Conservation (phyloP, 176 grass and related monocot species). For the Zoysia japonica region DNA sequence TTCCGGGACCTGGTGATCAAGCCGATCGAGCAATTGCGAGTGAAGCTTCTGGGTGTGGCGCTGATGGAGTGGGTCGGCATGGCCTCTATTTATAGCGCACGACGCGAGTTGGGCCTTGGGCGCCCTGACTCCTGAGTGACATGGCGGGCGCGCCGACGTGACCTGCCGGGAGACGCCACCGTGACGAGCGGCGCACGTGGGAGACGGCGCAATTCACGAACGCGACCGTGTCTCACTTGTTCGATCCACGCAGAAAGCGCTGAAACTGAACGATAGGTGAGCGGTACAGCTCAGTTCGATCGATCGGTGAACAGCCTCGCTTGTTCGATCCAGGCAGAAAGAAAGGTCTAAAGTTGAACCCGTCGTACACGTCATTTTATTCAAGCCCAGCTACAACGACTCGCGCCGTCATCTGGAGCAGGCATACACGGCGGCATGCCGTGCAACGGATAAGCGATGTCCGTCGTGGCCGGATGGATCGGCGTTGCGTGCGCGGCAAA, state of each 20-base stretch:
- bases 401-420: no score
- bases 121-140: background rate
- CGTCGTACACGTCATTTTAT: background rate
- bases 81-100: constrained; percentile 40
- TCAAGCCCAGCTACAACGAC: background rate
- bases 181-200: background rate
- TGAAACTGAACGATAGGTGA: background rate
- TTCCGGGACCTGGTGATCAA: background rate
- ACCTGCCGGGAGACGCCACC: constrained; percentile 2
- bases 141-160: constrained; percentile 22
- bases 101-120: background rate
- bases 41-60: background rate
- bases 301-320: background rate
- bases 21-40: background rate
- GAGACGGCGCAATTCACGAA: background rate
- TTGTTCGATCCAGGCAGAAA: background rate
- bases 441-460: constrained; percentile 30
- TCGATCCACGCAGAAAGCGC: background rate
- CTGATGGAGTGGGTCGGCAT: background rate
- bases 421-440: no score
- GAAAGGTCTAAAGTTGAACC: background rate
- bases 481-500: background rate
- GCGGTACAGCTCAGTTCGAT: no score
- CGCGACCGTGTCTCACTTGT: background rate
- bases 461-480: constrained; percentile 30